phyloP scores from a whole-genome alignment of 2,329 filamentous ascomycete species.

The Colletotrichum nymphaeae region DNA sequence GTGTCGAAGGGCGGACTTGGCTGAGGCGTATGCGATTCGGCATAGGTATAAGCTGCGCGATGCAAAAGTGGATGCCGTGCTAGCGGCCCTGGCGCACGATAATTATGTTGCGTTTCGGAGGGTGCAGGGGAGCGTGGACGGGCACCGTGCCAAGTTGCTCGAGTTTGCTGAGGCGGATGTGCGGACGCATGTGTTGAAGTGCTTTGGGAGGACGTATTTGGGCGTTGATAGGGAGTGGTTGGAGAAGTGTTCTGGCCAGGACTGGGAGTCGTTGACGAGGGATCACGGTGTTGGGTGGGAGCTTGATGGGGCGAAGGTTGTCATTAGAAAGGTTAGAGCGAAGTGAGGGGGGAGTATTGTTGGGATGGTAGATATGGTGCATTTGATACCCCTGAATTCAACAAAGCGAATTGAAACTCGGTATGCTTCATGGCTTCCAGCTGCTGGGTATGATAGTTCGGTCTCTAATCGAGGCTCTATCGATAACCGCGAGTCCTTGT shows the following conservation, averaged over 20 bases:
- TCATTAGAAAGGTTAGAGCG: conserved; percentile 72
- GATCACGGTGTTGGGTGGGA: conserved; percentile 88
- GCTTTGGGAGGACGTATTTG: conserved; percentile 85
- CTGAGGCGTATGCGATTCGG: conserved; percentile 77
- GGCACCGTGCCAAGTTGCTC: conserved; percentile 82
- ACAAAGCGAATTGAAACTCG: neutral
- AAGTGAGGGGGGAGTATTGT: conserved; percentile 1
- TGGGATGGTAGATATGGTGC: neutral
- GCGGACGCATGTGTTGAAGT: conserved; percentile 83
- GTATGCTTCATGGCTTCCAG: neutral
- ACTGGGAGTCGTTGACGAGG: conserved; percentile 78
- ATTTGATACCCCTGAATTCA: conserved; percentile 28
- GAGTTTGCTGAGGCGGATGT: conserved; percentile 83
- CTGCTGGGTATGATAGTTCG: neutral
- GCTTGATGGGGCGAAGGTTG: conserved; percentile 75
- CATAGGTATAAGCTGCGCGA: conserved; percentile 72
- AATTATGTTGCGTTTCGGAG: conserved; percentile 86
- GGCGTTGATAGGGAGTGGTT: conserved; percentile 76
- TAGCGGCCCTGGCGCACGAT: conserved; percentile 80
- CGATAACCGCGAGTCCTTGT: neutral
- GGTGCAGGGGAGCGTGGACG: conserved; percentile 78
- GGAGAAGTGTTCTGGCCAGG: conserved; percentile 73
- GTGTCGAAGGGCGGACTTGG: conserved; percentile 82
- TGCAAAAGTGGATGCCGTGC: conserved; percentile 73
- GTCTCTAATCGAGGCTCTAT: neutral